Conservation (phyloP, 2,329 filamentous ascomycete genomes). For the Talaromyces rugulosus region DNA sequence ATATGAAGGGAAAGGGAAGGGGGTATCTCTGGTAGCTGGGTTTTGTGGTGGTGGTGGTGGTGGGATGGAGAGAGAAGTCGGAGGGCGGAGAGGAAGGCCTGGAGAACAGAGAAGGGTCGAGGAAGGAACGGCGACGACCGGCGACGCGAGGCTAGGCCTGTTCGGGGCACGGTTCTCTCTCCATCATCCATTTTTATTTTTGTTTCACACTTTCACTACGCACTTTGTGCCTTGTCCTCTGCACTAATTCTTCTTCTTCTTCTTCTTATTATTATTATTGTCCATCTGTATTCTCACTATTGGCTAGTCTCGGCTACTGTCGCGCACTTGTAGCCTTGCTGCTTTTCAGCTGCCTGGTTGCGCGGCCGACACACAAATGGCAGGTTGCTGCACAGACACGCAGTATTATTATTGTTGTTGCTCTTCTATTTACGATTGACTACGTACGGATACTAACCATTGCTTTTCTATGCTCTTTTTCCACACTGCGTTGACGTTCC, state of each 20-base stretch:
- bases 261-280: background rate
- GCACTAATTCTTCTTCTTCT: too few relatives aligned
- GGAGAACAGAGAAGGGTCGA: background rate
- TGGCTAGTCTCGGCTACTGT: background rate
- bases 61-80: background rate
- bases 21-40: background rate
- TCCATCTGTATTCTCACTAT: background rate
- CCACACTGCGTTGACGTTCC: background rate
- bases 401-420: background rate
- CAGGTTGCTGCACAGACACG: background rate
- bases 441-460: background rate
- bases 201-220: background rate
- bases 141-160: background rate
- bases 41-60: background rate
- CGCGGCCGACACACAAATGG: background rate
- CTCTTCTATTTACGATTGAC: background rate
- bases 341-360: too few relatives aligned
- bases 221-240: too few relatives aligned
- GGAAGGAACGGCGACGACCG: background rate
- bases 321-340: background rate
- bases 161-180: background rate
- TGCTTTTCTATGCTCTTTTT: background rate
- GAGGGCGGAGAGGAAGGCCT: background rate
- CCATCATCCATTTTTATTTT: background rate
- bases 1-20: slow-evolving; percentile 14